Percentiles rank a stretch among this genome's conserved stretches.
These are phyloP conservation scores for Pichia insulana DNA, from an alignment of 805 yeast genomes.

Conservation along the genomic window DNA sequence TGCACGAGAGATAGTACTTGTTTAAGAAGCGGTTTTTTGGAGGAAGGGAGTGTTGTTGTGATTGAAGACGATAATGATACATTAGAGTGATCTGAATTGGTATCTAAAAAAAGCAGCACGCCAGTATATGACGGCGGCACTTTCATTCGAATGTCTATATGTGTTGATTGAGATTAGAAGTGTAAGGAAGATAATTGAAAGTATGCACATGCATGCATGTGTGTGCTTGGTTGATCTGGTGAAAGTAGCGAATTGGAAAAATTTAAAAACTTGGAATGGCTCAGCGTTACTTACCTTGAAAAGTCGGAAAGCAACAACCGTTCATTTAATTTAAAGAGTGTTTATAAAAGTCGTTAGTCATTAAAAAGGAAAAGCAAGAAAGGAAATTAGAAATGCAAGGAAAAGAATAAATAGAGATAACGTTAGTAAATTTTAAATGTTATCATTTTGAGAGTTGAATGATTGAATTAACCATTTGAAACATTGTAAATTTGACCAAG, in stretches of 20 bases:
- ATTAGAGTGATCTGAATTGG: background rate
- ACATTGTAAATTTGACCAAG: slow-evolving; percentile 8
- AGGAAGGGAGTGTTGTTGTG: background rate
- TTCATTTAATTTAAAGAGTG: too few species aligned
- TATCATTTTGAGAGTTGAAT: background rate
- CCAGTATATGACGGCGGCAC: slow-evolving; percentile 3
- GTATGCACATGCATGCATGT: too few species aligned
- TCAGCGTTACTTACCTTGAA: too few species aligned
- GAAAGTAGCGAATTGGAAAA: too few species aligned
- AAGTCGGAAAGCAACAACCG: too few species aligned
- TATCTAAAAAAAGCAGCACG: slow-evolving; percentile 7
- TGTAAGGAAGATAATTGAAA: too few species aligned
- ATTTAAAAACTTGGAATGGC: too few species aligned
- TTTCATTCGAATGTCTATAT: slow-evolving; percentile 2
- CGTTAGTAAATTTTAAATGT: background rate
- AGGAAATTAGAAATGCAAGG: background rate
- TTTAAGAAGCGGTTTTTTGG: slow-evolving; percentile 7
- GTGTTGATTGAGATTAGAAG: too few species aligned
- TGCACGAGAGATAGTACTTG: slow-evolving; percentile 4
- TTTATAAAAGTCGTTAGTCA: background rate
- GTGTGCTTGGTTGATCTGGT: too few species aligned
- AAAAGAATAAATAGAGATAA: too few species aligned
- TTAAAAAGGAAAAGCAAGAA: background rate
- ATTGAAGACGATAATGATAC: too few species aligned
- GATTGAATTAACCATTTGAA: slow-evolving; percentile 7